Evolutionary conservation across 108 stramenopile species (phyloP).

Genomic region (Stephanodiscus triporus): DNA sequence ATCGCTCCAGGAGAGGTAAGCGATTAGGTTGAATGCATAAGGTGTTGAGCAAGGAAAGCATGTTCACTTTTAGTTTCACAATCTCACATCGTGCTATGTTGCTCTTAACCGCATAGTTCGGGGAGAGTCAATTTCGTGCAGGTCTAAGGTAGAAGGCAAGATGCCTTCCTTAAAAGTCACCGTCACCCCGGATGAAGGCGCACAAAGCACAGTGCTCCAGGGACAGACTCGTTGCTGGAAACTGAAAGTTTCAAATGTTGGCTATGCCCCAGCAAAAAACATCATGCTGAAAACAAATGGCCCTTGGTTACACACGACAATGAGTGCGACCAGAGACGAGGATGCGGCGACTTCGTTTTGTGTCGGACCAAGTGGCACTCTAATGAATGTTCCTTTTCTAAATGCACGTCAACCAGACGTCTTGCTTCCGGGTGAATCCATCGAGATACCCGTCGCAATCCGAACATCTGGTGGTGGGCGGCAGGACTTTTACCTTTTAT

Average conservation of each 20-base stretch:
- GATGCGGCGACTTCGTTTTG: constrained; percentile 54
- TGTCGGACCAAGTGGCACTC: constrained; percentile 82
- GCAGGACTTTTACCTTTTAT: constrained; percentile 84
- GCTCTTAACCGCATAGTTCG: constrained; percentile 37
- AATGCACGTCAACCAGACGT: constrained; percentile 32
- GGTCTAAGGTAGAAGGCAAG: constrained; percentile 68
- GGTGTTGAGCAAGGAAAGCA: background rate
- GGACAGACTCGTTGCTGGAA: constrained; percentile 82
- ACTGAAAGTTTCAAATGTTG: constrained; percentile 75
- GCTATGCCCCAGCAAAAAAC: constrained; percentile 73
- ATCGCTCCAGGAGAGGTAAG: constrained; percentile 64
- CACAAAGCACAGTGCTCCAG: constrained; percentile 52
- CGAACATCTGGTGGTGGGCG: constrained; percentile 70
- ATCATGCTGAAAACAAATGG: constrained; percentile 78
- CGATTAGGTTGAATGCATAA: background rate
- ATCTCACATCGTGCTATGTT: background rate
- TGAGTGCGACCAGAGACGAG: constrained; percentile 25
- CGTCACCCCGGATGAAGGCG: constrained; percentile 21
- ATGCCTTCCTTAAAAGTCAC: constrained; percentile 80
- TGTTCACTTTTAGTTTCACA: constrained; percentile 2
- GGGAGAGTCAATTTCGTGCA: constrained; percentile 65
- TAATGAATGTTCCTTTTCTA: constrained; percentile 67
- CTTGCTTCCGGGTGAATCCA: constrained; percentile 69
- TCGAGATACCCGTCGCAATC: constrained; percentile 78
- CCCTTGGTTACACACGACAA: constrained; percentile 76